A percentile compares a stretch with the other conserved stretches of the same genome.
These are phyloP conservation scores for Amaranthus tricolor DNA, from an alignment of 179 eudicot species.

Conservation along the genomic window DNA sequence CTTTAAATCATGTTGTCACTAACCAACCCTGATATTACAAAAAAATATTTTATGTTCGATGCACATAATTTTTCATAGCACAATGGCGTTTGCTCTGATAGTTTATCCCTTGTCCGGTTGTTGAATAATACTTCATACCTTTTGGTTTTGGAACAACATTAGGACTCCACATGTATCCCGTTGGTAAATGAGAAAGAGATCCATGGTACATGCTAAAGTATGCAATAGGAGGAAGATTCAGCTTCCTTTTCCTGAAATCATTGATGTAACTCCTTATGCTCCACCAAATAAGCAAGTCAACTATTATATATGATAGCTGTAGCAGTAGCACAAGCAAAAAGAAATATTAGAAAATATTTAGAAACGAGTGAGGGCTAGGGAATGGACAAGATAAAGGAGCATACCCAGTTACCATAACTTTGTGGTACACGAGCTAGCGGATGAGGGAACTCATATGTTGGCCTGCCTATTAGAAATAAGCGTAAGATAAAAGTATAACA, in stretches of 20 bases:
- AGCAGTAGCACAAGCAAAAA: conserved; percentile 15
- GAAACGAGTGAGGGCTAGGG: not conserved
- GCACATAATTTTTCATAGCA: not conserved
- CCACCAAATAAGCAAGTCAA: conserved; percentile 94
- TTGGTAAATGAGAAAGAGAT: conserved; percentile 85
- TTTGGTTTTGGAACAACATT: conserved; percentile 82
- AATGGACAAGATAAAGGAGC: conserved; percentile 19
- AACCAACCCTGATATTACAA: not conserved
- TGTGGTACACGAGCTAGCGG: conserved; percentile 92
- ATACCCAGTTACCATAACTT: conserved; percentile 86
- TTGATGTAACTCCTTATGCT: conserved; percentile 82
- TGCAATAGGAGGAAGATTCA: conserved; percentile 89
- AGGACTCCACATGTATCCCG: conserved; percentile 98
- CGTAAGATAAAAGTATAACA: conserved; percentile 26
- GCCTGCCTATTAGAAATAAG: conserved; percentile 67
- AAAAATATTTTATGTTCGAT: conserved; percentile 1
- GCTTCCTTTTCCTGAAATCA: conserved; percentile 76
- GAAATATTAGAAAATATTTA: conserved; percentile 7
- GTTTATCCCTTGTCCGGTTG: not conserved
- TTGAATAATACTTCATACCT: conserved; percentile 40
- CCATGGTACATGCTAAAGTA: conserved; percentile 83
- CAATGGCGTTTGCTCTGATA: not conserved
- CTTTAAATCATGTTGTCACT: not conserved
- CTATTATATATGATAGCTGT: conserved; percentile 83
- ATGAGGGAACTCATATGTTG: conserved; percentile 89